phyloP scores from a whole-genome alignment of 805 yeast species.

The Isabelozyma gotoi region DNA sequence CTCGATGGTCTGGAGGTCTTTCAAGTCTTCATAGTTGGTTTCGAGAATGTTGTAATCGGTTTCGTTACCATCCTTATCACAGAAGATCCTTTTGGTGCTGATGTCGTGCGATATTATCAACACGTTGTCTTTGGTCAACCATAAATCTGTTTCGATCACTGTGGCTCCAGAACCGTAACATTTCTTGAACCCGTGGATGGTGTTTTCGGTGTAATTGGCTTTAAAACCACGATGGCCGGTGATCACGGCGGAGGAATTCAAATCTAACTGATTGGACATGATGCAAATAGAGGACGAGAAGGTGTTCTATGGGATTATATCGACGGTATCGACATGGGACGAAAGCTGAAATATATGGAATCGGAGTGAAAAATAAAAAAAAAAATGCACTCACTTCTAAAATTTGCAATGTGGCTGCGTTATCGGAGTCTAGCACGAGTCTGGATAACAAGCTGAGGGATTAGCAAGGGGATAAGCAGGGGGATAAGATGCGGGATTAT shows the following conservation, averaged over 20 bases:
- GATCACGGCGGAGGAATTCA: conserved; percentile 20
- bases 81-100: conserved; percentile 37
- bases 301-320: no score
- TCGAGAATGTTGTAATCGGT: conserved; percentile 34
- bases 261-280: not conserved
- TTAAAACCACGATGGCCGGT: conserved; percentile 47
- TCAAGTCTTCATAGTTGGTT: conserved; percentile 26
- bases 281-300: no score
- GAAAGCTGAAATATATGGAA: no score
- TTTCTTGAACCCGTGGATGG: conserved; percentile 34
- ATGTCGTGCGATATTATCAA: conserved; percentile 41
- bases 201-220: conserved; percentile 39
- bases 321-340: not conserved
- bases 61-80: conserved; percentile 31
- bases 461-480: no score
- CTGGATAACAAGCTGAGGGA: no score
- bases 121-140: conserved; percentile 37
- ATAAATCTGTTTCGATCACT: conserved; percentile 42
- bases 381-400: no score
- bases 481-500: no score
- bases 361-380: no score
- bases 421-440: no score
- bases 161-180: conserved; percentile 40
- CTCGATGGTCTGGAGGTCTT: conserved; percentile 27
- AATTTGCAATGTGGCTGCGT: no score